Evolutionary conservation across 495 filamentous ascomycete genomes (phyloP).

Genomic region (Extremus antarcticus): DNA sequence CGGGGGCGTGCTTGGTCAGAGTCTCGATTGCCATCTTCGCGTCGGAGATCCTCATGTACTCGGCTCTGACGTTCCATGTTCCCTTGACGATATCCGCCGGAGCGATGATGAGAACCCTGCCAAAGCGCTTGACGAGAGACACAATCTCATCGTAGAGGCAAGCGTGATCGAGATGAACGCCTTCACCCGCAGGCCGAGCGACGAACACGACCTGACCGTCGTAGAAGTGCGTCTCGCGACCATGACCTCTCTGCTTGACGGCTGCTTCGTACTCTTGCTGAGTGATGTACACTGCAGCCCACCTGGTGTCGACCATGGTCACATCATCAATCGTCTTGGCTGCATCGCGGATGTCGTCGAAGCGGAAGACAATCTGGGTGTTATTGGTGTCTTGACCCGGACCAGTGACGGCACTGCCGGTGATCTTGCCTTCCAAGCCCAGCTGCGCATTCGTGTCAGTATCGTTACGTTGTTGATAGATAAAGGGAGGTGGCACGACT

Average conservation of each 20-base stretch:
- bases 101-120: constrained; percentile 6
- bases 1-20: background rate
- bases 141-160: background rate
- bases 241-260: background rate
- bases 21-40: constrained; percentile 7
- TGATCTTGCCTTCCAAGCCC: constrained; percentile 1
- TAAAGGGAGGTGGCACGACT: background rate
- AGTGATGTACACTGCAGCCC: constrained; percentile 3
- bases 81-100: background rate
- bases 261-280: constrained; percentile 10
- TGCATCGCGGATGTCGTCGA: constrained; percentile 19
- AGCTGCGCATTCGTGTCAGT: constrained; percentile 10
- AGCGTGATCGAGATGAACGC: background rate
- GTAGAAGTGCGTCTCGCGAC: background rate
- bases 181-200: background rate
- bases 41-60: constrained; percentile 16
- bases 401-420: background rate
- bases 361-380: constrained; percentile 6
- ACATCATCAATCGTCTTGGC: background rate
- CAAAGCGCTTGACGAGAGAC: constrained; percentile 8
- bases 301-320: background rate
- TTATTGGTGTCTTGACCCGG: background rate
- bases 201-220: constrained; percentile 17
- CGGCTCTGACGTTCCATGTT: constrained; percentile 14
- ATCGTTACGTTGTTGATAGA: background rate